phyloP scores from a whole-genome alignment of 345 rosid genomes.

The Physaria fendleri region DNA sequence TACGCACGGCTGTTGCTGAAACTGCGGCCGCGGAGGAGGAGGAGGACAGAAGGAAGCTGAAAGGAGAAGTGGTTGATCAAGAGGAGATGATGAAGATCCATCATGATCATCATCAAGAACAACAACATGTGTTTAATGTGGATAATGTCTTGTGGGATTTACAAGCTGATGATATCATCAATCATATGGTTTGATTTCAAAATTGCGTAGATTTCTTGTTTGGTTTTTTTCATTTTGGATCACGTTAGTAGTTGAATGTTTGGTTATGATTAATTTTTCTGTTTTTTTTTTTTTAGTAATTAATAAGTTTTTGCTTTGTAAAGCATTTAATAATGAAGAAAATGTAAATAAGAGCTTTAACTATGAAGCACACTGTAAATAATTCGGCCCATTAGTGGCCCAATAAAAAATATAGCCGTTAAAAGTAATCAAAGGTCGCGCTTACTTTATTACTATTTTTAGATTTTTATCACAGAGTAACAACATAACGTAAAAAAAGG shows the following conservation, averaged over 20 bases:
- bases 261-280: constrained; percentile 9
- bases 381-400: background rate
- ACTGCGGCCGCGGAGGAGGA: constrained; percentile 22
- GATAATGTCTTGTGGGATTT: constrained; percentile 85
- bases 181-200: constrained; percentile 42
- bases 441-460: background rate
- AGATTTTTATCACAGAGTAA: constrained; percentile 3
- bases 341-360: constrained; percentile 4
- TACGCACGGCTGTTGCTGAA: constrained; percentile 25
- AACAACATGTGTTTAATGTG: constrained; percentile 51
- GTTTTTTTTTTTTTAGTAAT: background rate
- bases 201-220: constrained; percentile 6
- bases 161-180: constrained; percentile 64
- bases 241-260: constrained; percentile 2
- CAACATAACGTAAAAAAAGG: constrained; percentile 7
- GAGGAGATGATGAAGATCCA: constrained; percentile 36
- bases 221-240: constrained; percentile 6
- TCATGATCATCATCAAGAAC: constrained; percentile 28
- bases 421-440: background rate
- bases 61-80: constrained; percentile 52
- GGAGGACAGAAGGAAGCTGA: constrained; percentile 30
- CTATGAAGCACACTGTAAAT: background rate
- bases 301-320: constrained; percentile 10
- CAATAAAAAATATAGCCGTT: constrained; percentile 30
- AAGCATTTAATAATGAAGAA: constrained; percentile 1